Conservation (phyloP, 345 rosid genomes). For the Dovyalis caffra region DNA sequence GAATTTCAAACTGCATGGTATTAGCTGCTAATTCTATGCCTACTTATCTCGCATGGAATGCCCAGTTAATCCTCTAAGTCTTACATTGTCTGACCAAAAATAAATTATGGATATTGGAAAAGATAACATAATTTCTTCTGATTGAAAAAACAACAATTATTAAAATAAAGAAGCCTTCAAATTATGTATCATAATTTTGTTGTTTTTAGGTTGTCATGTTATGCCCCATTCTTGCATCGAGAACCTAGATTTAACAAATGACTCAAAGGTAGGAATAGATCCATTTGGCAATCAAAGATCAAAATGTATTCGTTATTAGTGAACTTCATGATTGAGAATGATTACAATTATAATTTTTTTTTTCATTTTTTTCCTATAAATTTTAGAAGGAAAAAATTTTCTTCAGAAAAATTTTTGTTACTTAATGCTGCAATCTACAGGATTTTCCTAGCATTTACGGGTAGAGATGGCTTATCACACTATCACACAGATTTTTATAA, state of each 20-base stretch:
- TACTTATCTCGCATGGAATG: constrained; percentile 38
- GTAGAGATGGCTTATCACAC: constrained; percentile 91
- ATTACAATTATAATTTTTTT: background rate
- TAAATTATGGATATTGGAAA: constrained; percentile 43
- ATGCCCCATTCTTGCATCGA: constrained; percentile 93
- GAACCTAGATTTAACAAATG: constrained; percentile 71
- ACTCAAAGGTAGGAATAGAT: constrained; percentile 52
- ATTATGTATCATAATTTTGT: constrained; percentile 83
- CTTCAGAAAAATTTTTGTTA: constrained; percentile 1
- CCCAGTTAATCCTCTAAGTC: constrained; percentile 39
- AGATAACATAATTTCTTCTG: constrained; percentile 33
- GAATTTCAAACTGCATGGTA: background rate
- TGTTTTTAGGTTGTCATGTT: constrained; percentile 72
- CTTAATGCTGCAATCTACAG: constrained; percentile 39
- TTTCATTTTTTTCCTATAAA: background rate
- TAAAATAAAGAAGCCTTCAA: constrained; percentile 39
- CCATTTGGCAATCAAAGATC: constrained; percentile 79
- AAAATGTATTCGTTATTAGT: constrained; percentile 39
- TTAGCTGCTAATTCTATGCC: background rate
- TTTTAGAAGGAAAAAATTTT: background rate
- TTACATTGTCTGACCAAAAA: constrained; percentile 41
- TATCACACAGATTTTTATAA: constrained; percentile 92
- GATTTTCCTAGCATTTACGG: constrained; percentile 52
- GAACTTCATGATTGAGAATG: background rate
- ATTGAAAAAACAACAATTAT: constrained; percentile 31